These are phyloP conservation scores for Psidium guajava DNA, from an alignment of 345 rosid species.

Conservation along the genomic window DNA sequence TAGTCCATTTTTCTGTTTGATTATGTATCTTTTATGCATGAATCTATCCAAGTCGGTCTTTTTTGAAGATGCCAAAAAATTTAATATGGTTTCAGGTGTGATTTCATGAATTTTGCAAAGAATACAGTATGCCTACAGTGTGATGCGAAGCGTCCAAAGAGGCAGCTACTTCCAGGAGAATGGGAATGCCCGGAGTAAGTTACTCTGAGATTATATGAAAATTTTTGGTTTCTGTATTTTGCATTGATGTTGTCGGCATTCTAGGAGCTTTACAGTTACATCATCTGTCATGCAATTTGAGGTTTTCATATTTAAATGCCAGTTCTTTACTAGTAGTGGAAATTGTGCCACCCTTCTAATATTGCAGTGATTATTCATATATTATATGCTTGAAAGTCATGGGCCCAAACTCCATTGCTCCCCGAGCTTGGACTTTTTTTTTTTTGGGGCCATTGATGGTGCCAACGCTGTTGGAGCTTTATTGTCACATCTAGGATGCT, in stretches of 20 bases:
- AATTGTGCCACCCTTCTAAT: background rate
- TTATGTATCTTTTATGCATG: background rate
- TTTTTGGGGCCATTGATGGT: background rate
- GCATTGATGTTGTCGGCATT: background rate
- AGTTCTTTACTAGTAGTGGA: background rate
- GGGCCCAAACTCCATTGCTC: background rate
- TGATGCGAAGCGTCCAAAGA: slow-evolving; percentile 95
- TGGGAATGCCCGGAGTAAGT: slow-evolving; percentile 99
- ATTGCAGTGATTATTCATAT: background rate
- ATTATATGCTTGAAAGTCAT: background rate
- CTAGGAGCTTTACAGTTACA: background rate
- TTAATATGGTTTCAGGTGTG: slow-evolving; percentile 48
- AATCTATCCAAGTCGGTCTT: background rate
- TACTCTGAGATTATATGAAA: background rate
- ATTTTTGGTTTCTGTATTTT: background rate
- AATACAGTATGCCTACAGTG: slow-evolving; percentile 87
- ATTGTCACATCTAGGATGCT: background rate
- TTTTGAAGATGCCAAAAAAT: background rate
- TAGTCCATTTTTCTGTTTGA: background rate
- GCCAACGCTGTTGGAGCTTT: background rate
- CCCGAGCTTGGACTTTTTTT: background rate
- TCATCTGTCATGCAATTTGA: background rate
- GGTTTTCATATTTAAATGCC: background rate
- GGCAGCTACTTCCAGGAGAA: slow-evolving; percentile 97
- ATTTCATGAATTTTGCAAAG: slow-evolving; percentile 97